Conservation (phyloP, 1,284 basidiomycete genomes). For the Exobasidium rhododendri region DNA sequence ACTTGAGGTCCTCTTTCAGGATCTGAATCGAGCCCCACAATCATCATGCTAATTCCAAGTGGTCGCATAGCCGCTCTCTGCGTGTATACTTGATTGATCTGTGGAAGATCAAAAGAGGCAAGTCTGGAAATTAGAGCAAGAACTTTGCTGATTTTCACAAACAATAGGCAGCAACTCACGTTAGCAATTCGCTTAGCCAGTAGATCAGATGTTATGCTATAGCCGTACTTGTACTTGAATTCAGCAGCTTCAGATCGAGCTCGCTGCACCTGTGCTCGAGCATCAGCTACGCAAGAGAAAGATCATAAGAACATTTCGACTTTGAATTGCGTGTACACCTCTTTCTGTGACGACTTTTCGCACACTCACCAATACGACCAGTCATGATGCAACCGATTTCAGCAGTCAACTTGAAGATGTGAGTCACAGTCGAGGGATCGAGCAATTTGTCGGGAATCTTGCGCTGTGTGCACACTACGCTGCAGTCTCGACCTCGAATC, state of each 20-base stretch:
- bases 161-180: constrained; percentile 17
- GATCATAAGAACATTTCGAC: no score
- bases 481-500: constrained; percentile 87
- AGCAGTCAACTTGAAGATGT: constrained; percentile 92
- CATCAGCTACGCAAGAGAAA: constrained; percentile 14
- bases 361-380: constrained; percentile 75
- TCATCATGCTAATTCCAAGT: constrained; percentile 91
- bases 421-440: constrained; percentile 89
- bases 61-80: constrained; percentile 97
- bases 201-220: constrained; percentile 93
- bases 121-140: not conserved
- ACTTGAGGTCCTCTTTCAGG: constrained; percentile 69
- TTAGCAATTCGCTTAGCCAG: constrained; percentile 92
- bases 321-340: not conserved
- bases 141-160: not conserved
- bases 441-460: constrained; percentile 98
- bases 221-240: constrained; percentile 92
- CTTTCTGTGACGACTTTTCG: no score
- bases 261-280: constrained; percentile 80
- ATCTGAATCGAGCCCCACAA: constrained; percentile 89
- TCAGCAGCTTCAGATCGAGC: constrained; percentile 88
- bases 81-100: constrained; percentile 96
- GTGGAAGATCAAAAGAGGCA: not conserved
- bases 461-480: constrained; percentile 94
- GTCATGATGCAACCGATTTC: constrained; percentile 98